A percentile compares a stretch with the other conserved stretches of the same genome.
Evolutionary conservation across 2,329 filamentous ascomycete genomes (phyloP).

Genomic region (Incumbomyces delicatus): DNA sequence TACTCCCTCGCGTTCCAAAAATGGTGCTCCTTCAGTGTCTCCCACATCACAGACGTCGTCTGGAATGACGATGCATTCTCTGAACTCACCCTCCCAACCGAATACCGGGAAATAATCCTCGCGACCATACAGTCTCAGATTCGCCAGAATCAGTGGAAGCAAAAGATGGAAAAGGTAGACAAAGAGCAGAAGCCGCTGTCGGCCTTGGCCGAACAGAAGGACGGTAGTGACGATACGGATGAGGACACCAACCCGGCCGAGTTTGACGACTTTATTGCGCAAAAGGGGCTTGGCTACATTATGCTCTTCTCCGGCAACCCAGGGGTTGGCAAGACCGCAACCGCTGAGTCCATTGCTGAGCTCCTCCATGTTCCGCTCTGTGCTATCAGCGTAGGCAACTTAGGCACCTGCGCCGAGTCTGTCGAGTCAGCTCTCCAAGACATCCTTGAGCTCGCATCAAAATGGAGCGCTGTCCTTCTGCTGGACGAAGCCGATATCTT

Average conservation of each 20-base stretch:
- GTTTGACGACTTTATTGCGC: slow-evolving; percentile 7
- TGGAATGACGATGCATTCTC: slow-evolving; percentile 25
- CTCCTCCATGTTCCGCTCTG: slow-evolving; percentile 34
- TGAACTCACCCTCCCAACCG: slow-evolving; percentile 22
- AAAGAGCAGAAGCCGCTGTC: slow-evolving; percentile 6
- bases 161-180: slow-evolving; percentile 6
- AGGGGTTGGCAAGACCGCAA: slow-evolving; percentile 46
- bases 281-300: slow-evolving; percentile 42
- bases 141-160: slow-evolving; percentile 8
- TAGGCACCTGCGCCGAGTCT: slow-evolving; percentile 33
- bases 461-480: slow-evolving; percentile 16
- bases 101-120: slow-evolving; percentile 23
- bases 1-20: slow-evolving; percentile 6
- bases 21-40: slow-evolving; percentile 18
- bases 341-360: slow-evolving; percentile 30
- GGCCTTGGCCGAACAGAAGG: not conserved
- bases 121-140: slow-evolving; percentile 23
- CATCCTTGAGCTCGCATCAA: slow-evolving; percentile 26
- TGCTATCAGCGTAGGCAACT: slow-evolving; percentile 42
- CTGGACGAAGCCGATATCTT: slow-evolving; percentile 18
- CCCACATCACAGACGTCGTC: slow-evolving; percentile 21
- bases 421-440: slow-evolving; percentile 35
- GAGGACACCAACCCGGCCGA: slow-evolving; percentile 1
- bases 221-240: not conserved
- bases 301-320: slow-evolving; percentile 38